Conservation (phyloP, 371 early-diverging fungal species). For the Batkoa obscura region DNA sequence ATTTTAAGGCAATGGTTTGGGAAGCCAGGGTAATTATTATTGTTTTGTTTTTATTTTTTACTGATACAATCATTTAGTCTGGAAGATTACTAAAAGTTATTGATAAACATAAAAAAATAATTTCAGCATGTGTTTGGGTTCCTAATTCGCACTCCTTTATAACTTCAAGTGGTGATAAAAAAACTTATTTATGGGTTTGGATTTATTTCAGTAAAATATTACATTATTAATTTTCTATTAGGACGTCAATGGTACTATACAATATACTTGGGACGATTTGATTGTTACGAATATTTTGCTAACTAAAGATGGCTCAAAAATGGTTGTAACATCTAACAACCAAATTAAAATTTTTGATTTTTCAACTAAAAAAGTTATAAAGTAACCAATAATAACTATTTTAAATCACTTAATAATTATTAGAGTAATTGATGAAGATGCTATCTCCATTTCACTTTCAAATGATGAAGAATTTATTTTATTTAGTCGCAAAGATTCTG, state of each 20-base stretch:
- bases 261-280: slow-evolving; percentile 41
- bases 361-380: slow-evolving; percentile 27
- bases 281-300: slow-evolving; percentile 71
- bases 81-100: slow-evolving; percentile 31
- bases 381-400: slow-evolving; percentile 13
- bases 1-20: slow-evolving; percentile 63
- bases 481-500: too few species aligned
- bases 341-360: slow-evolving; percentile 55
- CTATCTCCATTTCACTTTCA: slow-evolving; percentile 9
- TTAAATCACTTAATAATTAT: neutral
- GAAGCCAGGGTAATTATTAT: slow-evolving; percentile 43
- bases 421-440: too few species aligned
- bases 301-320: slow-evolving; percentile 40
- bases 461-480: too few species aligned
- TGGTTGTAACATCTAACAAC: slow-evolving; percentile 55
- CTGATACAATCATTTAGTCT: neutral
- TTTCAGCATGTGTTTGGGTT: slow-evolving; percentile 70
- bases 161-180: slow-evolving; percentile 58
- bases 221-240: slow-evolving; percentile 10
- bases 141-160: slow-evolving; percentile 54
- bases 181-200: slow-evolving; percentile 46
- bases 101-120: slow-evolving; percentile 39
- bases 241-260: slow-evolving; percentile 32
- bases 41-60: too few species aligned
- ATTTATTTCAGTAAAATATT: neutral